Percentiles rank a stretch among this genome's conserved stretches.
Conservation (phyloP, 192 early-diverging fungal species). For the Mortierella hygrophila region DNA sequence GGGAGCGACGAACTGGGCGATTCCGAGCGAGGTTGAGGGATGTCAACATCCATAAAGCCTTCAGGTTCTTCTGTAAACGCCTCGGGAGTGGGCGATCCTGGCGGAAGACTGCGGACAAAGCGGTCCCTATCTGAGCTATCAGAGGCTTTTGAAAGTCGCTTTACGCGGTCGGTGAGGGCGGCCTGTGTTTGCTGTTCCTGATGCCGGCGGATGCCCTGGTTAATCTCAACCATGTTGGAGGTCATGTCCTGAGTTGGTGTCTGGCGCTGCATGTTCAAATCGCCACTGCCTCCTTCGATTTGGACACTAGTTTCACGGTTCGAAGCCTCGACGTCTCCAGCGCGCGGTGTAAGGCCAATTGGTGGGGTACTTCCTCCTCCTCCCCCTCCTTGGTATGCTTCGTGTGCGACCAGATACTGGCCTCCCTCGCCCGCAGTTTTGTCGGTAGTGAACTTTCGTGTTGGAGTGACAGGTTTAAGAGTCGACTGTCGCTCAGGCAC, state of each 20-base stretch:
- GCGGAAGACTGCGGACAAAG: constrained; percentile 50
- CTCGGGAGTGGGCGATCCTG: constrained; percentile 4
- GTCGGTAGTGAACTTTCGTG: constrained; percentile 13
- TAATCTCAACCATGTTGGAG: constrained; percentile 34
- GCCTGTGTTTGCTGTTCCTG: constrained; percentile 44
- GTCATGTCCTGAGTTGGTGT: constrained; percentile 44
- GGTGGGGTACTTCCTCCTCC: not conserved
- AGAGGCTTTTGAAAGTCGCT: constrained; percentile 47
- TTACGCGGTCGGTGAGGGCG: constrained; percentile 46
- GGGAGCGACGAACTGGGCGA: constrained; percentile 24
- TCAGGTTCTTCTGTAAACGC: constrained; percentile 41
- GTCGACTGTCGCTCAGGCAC: not conserved
- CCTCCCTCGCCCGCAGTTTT: constrained; percentile 40
- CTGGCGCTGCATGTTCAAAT: constrained; percentile 40
- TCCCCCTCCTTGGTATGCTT: constrained; percentile 28
- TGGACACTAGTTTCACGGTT: constrained; percentile 25
- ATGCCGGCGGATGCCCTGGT: constrained; percentile 42
- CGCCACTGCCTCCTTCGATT: not conserved
- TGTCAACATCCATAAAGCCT: constrained; percentile 35
- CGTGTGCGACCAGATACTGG: constrained; percentile 12
- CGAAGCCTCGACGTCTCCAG: constrained; percentile 20
- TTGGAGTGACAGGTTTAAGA: not conserved
- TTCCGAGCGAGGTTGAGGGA: constrained; percentile 18
- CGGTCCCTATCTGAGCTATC: constrained; percentile 51
- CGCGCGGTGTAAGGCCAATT: constrained; percentile 23